These are phyloP conservation scores for Mikania micrantha DNA, from an alignment of 129 eudicot genomes.

Conservation along the genomic window DNA sequence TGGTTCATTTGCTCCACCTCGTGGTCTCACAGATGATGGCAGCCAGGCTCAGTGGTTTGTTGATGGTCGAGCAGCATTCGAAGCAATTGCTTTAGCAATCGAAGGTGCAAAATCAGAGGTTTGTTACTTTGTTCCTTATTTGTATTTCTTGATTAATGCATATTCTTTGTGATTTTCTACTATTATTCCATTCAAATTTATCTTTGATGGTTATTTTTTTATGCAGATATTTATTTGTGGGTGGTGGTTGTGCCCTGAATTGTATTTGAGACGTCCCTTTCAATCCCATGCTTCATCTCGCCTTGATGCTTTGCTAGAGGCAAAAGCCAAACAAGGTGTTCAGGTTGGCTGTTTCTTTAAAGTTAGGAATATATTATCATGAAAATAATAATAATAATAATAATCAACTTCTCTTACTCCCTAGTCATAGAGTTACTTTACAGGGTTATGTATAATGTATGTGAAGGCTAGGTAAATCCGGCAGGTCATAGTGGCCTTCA, in stretches of 20 bases:
- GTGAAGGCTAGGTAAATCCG: too few species aligned
- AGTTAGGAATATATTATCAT: slow-evolving; percentile 1
- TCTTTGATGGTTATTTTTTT: slow-evolving; percentile 19
- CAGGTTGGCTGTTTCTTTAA: slow-evolving; percentile 46
- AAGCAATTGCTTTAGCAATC: slow-evolving; percentile 90
- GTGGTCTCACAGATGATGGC: slow-evolving; percentile 82
- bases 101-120: slow-evolving; percentile 98
- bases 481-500: too few species aligned
- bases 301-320: slow-evolving; percentile 84
- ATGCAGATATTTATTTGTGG: slow-evolving; percentile 96
- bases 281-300: slow-evolving; percentile 62
- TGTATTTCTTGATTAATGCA: not conserved
- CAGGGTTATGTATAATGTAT: too few species aligned
- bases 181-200: not conserved
- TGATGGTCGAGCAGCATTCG: slow-evolving; percentile 93
- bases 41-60: slow-evolving; percentile 99
- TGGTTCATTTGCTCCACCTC: slow-evolving; percentile 94
- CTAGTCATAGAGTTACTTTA: not conserved
- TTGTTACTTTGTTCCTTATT: slow-evolving; percentile 23
- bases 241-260: slow-evolving; percentile 99
- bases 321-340: slow-evolving; percentile 94
- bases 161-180: not conserved
- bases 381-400: not conserved
- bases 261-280: slow-evolving; percentile 89
- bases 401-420: not conserved